Evolutionary conservation across 2,329 filamentous ascomycete species (phyloP).

Genomic region (Penicillium janthinellum): DNA sequence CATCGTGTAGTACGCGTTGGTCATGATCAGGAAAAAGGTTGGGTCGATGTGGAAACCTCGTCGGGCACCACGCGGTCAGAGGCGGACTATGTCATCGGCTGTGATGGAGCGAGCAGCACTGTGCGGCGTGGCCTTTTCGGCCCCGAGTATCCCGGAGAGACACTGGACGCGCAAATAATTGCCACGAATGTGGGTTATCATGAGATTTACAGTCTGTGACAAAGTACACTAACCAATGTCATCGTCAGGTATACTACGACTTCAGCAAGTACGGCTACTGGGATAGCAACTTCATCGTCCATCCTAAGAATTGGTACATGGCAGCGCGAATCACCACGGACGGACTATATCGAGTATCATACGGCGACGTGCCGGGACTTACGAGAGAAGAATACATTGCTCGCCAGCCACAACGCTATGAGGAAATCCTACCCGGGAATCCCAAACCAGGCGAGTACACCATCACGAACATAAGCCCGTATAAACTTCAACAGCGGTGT

Average conservation of each 20-base stretch:
- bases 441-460: constrained; percentile 62
- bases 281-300: constrained; percentile 59
- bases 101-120: constrained; percentile 50
- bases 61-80: constrained; percentile 14
- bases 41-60: constrained; percentile 38
- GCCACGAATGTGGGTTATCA: constrained; percentile 57
- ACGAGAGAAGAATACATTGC: constrained; percentile 55
- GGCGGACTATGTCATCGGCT: constrained; percentile 60
- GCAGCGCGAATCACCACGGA: constrained; percentile 61
- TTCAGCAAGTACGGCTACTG: constrained; percentile 48
- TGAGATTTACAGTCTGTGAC: constrained; percentile 15
- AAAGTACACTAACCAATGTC: neutral
- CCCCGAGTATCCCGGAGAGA: constrained; percentile 59
- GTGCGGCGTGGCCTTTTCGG: constrained; percentile 57
- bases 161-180: constrained; percentile 62
- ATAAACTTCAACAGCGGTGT: constrained; percentile 64
- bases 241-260: constrained; percentile 60
- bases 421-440: constrained; percentile 60
- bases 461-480: constrained; percentile 60
- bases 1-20: constrained; percentile 52
- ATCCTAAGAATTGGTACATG: constrained; percentile 65
- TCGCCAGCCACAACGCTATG: constrained; percentile 59
- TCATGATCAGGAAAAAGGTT: constrained; percentile 50
- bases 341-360: constrained; percentile 65
- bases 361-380: constrained; percentile 60